A percentile compares a stretch with the other conserved stretches of the same genome.
phyloP scores from a whole-genome alignment of 805 yeast species.

The Starmerella lactis-condensi region DNA sequence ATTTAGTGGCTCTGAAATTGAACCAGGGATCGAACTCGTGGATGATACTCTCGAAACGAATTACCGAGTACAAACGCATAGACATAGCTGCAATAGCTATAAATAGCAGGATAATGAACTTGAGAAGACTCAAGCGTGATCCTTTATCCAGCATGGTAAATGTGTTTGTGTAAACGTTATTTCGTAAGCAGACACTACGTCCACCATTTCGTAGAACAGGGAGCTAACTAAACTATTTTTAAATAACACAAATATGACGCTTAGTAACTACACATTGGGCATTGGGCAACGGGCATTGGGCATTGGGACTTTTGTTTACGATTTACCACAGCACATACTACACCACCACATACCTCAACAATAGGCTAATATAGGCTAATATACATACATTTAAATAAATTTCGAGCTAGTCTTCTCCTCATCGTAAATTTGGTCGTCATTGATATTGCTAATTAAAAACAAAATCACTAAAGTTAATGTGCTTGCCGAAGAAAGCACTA shows the following conservation, averaged over 20 bases:
- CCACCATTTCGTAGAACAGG: no score
- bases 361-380: not conserved
- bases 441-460: conserved; percentile 6
- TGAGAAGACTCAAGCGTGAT: conserved; percentile 33
- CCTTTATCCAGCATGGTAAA: no score
- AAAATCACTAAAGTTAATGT: conserved; percentile 19
- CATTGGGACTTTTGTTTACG: no score
- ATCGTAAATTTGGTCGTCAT: conserved; percentile 8
- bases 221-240: no score
- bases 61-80: conserved; percentile 85
- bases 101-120: conserved; percentile 48
- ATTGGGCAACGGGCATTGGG: no score
- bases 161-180: no score
- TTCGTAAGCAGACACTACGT: no score
- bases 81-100: conserved; percentile 85
- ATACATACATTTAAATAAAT: not conserved
- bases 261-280: no score
- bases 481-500: conserved; percentile 21
- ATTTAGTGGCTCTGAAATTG: conserved; percentile 90
- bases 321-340: no score
- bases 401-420: conserved; percentile 9
- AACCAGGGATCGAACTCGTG: conserved; percentile 61
- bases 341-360: no score
- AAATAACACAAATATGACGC: no score
- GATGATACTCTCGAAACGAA: conserved; percentile 85